Conservation (phyloP, 139 green algal genomes). For the Yamagishiella unicocca region DNA sequence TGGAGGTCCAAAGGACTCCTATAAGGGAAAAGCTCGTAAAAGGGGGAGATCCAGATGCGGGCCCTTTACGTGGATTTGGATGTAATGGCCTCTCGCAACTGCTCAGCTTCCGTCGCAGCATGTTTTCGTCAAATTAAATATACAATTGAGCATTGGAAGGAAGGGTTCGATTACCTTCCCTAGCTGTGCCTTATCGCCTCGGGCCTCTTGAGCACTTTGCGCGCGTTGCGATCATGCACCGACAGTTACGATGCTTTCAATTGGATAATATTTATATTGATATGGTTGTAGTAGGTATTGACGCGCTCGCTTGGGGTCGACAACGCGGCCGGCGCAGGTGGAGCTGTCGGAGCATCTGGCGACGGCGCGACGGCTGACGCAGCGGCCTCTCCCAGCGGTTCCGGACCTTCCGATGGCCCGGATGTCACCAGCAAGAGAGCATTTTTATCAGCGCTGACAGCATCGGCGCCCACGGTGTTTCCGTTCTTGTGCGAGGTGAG, state of each 20-base stretch:
- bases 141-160: too few relatives aligned
- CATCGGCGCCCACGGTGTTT: conserved; percentile 68
- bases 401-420: conserved; percentile 7
- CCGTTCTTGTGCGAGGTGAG: conserved; percentile 74
- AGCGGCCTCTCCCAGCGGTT: not conserved
- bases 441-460: conserved; percentile 72
- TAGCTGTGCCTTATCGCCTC: too few relatives aligned
- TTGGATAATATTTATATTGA: too few relatives aligned
- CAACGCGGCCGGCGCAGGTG: not conserved
- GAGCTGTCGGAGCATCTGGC: conserved; percentile 19
- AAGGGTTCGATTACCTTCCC: too few relatives aligned
- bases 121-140: not conserved
- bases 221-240: too few relatives aligned
- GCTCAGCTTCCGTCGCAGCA: not conserved
- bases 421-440: conserved; percentile 66
- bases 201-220: too few relatives aligned
- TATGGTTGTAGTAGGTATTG: too few relatives aligned
- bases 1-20: not conserved
- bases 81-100: not conserved
- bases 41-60: conserved; percentile 26
- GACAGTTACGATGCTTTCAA: too few relatives aligned
- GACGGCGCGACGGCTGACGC: not conserved
- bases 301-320: not conserved
- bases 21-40: conserved; percentile 10
- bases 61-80: conserved; percentile 18